Percentiles rank a stretch among this genome's conserved stretches.
phyloP scores from a whole-genome alignment of 2,329 filamentous ascomycete species.

The Pyrenochaeta sp. region DNA sequence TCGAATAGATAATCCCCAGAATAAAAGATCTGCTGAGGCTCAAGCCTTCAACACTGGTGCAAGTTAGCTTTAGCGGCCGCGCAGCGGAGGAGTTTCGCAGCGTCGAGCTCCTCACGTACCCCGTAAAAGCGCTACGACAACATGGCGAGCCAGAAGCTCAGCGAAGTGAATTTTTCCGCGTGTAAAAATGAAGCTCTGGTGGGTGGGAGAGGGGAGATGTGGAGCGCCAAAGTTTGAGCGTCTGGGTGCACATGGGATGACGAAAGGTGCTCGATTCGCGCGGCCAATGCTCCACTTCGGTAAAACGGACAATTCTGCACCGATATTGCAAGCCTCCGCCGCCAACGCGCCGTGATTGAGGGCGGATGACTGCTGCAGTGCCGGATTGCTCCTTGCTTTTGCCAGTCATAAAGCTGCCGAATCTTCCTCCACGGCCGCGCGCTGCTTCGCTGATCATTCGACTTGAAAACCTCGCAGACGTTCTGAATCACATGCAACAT shows the following conservation, averaged over 20 bases:
- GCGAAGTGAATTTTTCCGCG: slow-evolving; percentile 16
- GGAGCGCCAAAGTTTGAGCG: slow-evolving; percentile 27
- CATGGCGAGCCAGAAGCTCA: slow-evolving; percentile 22
- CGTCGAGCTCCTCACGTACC: slow-evolving; percentile 9
- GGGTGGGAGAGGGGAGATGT: slow-evolving; percentile 15
- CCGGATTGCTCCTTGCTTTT: too few relatives aligned
- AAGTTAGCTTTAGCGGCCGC: slow-evolving; percentile 20
- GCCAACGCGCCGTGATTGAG: not conserved
- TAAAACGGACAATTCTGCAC: slow-evolving; percentile 7
- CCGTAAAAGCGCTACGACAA: slow-evolving; percentile 17
- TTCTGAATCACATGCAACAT: not conserved
- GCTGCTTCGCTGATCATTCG: not conserved
- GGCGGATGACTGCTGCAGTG: not conserved
- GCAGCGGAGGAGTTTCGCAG: slow-evolving; percentile 23
- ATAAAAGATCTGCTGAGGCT: slow-evolving; percentile 23
- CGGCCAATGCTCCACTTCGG: slow-evolving; percentile 19
- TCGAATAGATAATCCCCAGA: too few relatives aligned
- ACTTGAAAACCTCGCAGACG: not conserved
- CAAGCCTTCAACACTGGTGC: slow-evolving; percentile 18
- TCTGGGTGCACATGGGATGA: slow-evolving; percentile 19
- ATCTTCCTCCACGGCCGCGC: not conserved
- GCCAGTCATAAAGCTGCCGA: slow-evolving; percentile 1
- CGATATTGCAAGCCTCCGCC: slow-evolving; percentile 1
- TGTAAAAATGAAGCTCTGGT: slow-evolving; percentile 5
- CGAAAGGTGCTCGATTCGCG: slow-evolving; percentile 15